Evolutionary conservation across 371 early-diverging fungal species (phyloP).

Genomic region (Lichtheimia ramosa): DNA sequence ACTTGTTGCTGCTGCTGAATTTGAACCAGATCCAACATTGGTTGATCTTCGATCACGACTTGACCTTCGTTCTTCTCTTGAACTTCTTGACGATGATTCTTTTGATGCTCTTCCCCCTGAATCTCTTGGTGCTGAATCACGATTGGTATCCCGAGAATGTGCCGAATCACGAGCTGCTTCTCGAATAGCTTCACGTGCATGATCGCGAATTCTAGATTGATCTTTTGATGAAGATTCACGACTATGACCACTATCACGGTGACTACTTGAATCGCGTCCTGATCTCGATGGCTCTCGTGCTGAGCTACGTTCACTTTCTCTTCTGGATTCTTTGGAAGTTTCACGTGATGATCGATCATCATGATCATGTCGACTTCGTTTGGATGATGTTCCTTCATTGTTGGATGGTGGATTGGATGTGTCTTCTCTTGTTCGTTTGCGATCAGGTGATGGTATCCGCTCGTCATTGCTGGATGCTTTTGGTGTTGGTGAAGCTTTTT

Average conservation of each 20-base stretch:
- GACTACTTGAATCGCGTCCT: neutral
- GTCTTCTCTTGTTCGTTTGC: slow-evolving; percentile 14
- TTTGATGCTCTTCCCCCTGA: neutral
- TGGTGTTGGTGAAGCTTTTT: slow-evolving; percentile 2
- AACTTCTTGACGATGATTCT: neutral
- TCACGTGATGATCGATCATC: slow-evolving; percentile 14
- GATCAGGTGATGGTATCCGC: slow-evolving; percentile 6
- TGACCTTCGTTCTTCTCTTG: neutral
- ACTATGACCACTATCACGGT: neutral
- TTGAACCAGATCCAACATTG: neutral
- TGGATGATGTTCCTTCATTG: neutral
- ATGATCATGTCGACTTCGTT: slow-evolving; percentile 10
- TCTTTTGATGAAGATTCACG: slow-evolving; percentile 4
- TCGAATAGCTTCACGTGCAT: slow-evolving; percentile 18
- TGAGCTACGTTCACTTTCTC: neutral
- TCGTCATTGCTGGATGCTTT: slow-evolving; percentile 11
- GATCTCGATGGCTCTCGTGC: neutral
- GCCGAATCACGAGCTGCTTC: slow-evolving; percentile 18
- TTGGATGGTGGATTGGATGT: neutral
- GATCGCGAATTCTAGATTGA: slow-evolving; percentile 9
- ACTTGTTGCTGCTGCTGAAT: slow-evolving; percentile 1
- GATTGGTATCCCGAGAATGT: neutral
- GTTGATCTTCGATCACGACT: neutral
- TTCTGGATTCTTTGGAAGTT: neutral
- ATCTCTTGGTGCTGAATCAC: slow-evolving; percentile 2